A percentile compares a stretch with the other conserved stretches of the same genome.
phyloP scores from a whole-genome alignment of 805 yeast species.

The Candida golubevii region DNA sequence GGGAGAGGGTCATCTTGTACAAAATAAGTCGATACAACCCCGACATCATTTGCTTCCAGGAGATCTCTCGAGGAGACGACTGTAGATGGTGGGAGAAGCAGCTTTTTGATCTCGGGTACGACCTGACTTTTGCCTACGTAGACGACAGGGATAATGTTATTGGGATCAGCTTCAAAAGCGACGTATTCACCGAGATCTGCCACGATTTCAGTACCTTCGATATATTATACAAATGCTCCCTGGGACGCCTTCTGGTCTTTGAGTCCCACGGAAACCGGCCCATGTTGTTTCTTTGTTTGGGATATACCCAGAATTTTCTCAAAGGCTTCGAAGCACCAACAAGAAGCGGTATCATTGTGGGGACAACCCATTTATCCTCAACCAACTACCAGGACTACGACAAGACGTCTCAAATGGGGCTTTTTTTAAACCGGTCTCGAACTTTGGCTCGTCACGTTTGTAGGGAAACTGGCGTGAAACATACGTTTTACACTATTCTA shows the following conservation, averaged over 20 bases:
- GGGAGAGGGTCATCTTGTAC: not conserved
- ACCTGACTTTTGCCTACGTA: not conserved
- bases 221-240: not conserved
- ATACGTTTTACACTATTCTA: not conserved
- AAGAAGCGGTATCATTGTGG: constrained; percentile 1
- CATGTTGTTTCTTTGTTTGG: not conserved
- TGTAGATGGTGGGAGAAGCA: not conserved
- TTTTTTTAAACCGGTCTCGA: not conserved
- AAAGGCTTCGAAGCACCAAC: not conserved
- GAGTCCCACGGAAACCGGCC: not conserved
- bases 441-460: not conserved
- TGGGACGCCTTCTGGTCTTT: not conserved
- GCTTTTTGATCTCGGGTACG: constrained; percentile 1
- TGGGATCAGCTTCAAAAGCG: constrained; percentile 1
- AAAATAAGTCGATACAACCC: constrained; percentile 3
- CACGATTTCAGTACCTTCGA: not conserved
- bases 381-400: not conserved
- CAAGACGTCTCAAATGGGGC: not conserved
- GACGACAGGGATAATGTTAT: not conserved
- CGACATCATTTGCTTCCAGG: constrained; percentile 3
- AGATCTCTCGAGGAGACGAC: not conserved
- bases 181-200: constrained; percentile 1
- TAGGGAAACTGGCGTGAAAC: not conserved
- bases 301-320: not conserved
- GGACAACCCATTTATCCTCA: not conserved